Evolutionary conservation across 805 yeast genomes (phyloP), one percentile per base, ranked within the genome.

Genomic region (Lachancea lanzarotensis): DNA sequence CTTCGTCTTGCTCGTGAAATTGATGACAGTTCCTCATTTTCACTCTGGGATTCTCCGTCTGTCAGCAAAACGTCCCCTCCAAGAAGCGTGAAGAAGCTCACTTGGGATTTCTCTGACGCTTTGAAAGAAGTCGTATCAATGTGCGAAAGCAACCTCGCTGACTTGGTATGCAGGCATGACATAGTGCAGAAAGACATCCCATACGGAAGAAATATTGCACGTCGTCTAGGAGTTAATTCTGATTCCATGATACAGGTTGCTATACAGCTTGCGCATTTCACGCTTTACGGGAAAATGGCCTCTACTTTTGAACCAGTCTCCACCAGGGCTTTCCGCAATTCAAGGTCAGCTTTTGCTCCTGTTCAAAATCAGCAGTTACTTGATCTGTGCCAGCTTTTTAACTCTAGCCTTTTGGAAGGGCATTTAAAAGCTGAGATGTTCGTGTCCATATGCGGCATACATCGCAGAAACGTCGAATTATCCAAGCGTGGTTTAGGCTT

Each of bases 181-280:
- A 86, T 86, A 56, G 87, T 84, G 57, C 84, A 84, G 55, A 73
- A 76, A 48, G 83, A 84, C 16, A 69, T 89, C 43, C 85, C 82
- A 49, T 85, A 77, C 67, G 97, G 96, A 22, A 75, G 83, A 59
- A 78, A 81, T 46, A 76, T 79, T 49, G 86, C 89, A 51, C 81
- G 81, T 54, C 82, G 79, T 49, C 78, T 84, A 79, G 91, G 89
- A 35, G 78, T 80, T 58, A 82, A 87, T 36, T 90, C 95, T 0
- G 97, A 89, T 68, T 91, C 95, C 0, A 83, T 84, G 69, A 82
- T 88, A 34, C 97, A 89, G 63, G 78, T 89, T 78, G 84, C 93
- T 8, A 79, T 89, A 64, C 96, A 89, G 62, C 81, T 91, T 8
- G 87, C 95, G 2, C 90, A 89, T 63, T 89, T 88, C 62, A 93